Percentiles rank a stretch among this genome's conserved stretches.
Conservation (phyloP, 1,284 basidiomycete genomes). For the Tilletia indica region DNA sequence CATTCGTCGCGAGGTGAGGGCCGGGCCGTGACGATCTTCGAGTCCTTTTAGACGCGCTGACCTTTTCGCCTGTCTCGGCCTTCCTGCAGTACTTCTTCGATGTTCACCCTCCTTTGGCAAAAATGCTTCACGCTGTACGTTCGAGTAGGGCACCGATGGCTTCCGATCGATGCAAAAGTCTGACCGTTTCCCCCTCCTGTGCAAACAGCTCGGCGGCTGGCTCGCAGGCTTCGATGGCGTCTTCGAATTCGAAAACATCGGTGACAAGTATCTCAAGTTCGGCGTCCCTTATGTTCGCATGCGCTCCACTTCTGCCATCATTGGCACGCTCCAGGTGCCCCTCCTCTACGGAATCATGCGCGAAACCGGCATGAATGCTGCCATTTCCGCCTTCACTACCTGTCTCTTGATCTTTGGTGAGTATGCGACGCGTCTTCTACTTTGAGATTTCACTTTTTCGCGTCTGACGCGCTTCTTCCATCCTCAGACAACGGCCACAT, state of each 20-base stretch:
- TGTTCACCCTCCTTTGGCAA: slow-evolving; percentile 80
- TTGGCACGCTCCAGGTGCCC: slow-evolving; percentile 84
- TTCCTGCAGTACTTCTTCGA: slow-evolving; percentile 88
- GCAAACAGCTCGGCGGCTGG: slow-evolving; percentile 77
- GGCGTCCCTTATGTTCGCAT: slow-evolving; percentile 93
- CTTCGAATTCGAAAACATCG: slow-evolving; percentile 92
- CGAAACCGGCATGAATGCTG: slow-evolving; percentile 88
- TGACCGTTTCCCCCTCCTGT: not conserved
- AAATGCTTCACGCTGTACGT: slow-evolving; percentile 37
- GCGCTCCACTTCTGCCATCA: slow-evolving; percentile 82
- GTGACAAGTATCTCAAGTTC: slow-evolving; percentile 80
- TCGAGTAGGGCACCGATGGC: not conserved
- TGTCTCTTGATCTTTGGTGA: slow-evolving; percentile 69
- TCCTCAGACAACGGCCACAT: slow-evolving; percentile 83
- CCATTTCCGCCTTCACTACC: slow-evolving; percentile 84
- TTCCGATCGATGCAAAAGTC: too few relatives aligned
- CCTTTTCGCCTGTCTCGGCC: not conserved
- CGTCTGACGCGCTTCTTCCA: not conserved
- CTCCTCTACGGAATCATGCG: slow-evolving; percentile 96
- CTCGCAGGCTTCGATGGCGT: slow-evolving; percentile 92
- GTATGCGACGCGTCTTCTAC: not conserved
- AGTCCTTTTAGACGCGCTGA: not conserved
- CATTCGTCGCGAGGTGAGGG: slow-evolving; percentile 38
- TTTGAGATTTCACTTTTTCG: not conserved
- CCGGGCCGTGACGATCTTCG: not conserved